Evolutionary conservation across 768 basidiomycete genomes (phyloP).

Genomic region (Boletus sensibilis): DNA sequence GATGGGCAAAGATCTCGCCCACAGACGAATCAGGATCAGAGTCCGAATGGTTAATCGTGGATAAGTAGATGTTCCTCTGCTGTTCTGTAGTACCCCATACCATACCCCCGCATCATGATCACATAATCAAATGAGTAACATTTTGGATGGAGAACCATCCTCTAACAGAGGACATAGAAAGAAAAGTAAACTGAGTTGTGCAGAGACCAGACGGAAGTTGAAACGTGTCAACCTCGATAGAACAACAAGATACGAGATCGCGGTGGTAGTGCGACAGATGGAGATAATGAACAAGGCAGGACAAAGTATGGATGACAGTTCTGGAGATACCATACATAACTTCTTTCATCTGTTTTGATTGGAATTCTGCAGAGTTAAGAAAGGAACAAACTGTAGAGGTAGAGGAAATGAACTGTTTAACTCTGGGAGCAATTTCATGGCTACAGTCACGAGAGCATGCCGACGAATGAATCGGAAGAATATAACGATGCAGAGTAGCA

Average conservation of each 20-base stretch:
- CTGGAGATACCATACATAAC: constrained; percentile 34
- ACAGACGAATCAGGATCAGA: constrained; percentile 73
- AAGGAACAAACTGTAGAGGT: constrained; percentile 20
- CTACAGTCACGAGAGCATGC: constrained; percentile 35
- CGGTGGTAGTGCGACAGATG: constrained; percentile 18
- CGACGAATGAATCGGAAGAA: constrained; percentile 24
- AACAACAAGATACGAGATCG: constrained; percentile 25
- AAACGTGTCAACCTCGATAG: constrained; percentile 27
- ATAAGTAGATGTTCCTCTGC: constrained; percentile 35
- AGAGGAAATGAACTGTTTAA: constrained; percentile 20
- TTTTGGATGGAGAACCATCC: constrained; percentile 30
- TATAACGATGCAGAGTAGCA: constrained; percentile 26
- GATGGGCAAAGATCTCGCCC: constrained; percentile 73
- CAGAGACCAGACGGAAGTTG: constrained; percentile 15
- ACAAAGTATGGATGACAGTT: constrained; percentile 32
- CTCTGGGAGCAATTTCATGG: constrained; percentile 25
- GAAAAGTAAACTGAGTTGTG: constrained; percentile 19
- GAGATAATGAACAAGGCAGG: constrained; percentile 25
- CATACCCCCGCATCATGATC: constrained; percentile 21
- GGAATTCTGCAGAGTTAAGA: constrained; percentile 30
- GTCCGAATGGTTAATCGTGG: constrained; percentile 88
- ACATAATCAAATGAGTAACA: constrained; percentile 19
- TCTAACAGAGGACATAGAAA: constrained; percentile 35
- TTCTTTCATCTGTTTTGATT: constrained; percentile 34
- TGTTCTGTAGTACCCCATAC: constrained; percentile 17